A percentile compares a stretch with the other conserved stretches of the same genome.
Conservation (phyloP, 2,329 filamentous ascomycete species). For the Cladosporium sp. region DNA sequence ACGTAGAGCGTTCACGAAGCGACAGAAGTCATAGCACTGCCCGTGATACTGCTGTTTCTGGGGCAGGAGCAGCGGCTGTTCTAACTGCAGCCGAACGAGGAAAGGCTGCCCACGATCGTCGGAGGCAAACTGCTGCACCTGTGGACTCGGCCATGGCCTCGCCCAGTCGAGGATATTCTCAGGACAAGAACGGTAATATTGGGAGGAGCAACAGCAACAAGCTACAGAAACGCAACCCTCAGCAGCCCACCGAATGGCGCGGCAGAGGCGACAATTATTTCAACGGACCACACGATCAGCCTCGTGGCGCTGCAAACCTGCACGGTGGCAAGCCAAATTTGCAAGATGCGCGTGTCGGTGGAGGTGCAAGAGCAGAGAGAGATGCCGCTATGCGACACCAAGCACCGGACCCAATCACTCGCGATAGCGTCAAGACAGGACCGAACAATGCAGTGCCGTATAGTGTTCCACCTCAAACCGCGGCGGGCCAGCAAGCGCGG, state of each 20-base stretch:
- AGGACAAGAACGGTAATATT: constrained; percentile 22
- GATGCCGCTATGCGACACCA: constrained; percentile 33
- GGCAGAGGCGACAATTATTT: constrained; percentile 2
- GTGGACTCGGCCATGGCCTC: constrained; percentile 16
- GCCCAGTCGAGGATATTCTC: constrained; percentile 18
- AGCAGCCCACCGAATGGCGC: constrained; percentile 6
- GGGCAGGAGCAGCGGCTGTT: constrained; percentile 26
- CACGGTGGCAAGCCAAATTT: constrained; percentile 21
- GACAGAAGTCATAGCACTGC: constrained; percentile 25
- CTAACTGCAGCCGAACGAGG: constrained; percentile 26
- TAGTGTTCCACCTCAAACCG: constrained; percentile 34
- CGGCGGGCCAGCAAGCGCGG: constrained; percentile 32
- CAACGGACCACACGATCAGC: constrained; percentile 10
- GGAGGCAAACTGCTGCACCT: constrained; percentile 20
- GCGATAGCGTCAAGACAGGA: constrained; percentile 24
- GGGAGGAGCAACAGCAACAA: constrained; percentile 34
- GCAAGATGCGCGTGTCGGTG: constrained; percentile 36
- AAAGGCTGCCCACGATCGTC: constrained; percentile 28
- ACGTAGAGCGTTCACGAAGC: constrained; percentile 14
- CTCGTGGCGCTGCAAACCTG: not conserved
- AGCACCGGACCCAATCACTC: constrained; percentile 32
- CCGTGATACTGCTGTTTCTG: constrained; percentile 31
- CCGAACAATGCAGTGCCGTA: constrained; percentile 28
- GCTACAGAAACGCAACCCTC: constrained; percentile 23
- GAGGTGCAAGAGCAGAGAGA: constrained; percentile 26